Base-by-base conservation (phyloP, 2,329 filamentous ascomycete species). In the Phaeosphaeria sp. region DNA sequence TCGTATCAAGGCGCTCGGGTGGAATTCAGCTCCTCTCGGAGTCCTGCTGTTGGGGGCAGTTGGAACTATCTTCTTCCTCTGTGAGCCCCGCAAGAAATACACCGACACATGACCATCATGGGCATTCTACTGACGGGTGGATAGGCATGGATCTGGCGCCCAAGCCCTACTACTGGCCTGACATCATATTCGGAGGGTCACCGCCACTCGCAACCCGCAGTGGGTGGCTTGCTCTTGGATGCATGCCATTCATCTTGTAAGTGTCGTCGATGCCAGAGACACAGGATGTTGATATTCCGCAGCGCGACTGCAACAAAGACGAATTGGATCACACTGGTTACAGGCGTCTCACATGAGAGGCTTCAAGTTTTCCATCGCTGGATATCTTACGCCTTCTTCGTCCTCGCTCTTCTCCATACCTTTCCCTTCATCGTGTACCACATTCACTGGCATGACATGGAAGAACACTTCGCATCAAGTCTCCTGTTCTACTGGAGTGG, bases 341-440 rank as follows among this genome's bases (percentile, higher is more conserved):
- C 85, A 0, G 85, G 85, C 0, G 76, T 87, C 11, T 80, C 84
- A 0, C 84, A 87, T 56, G 86, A 88, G 65, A 83, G 82, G 54
- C 78, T 88, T 1, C 83, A 86, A 55, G 61, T 74, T 1, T 67
- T 73, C 40, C 71, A 74, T 39, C 60, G 68, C 22, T 74, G 68
- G 66, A 66, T 59, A 6, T 53, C 63, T 9, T 74, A 73, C 42
- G 83, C 82, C 30, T 85, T 87, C 77, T 86, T 87, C 55, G 75
- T 83, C 18, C 76, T 87, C 0, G 83, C 84, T 0, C 73, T 88
- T 3, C 63, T 87, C 6, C 86, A 88, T 64, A 87, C 85, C 0
- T 87, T 87, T 49, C 86, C 86, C 0, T 88, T 86, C 63, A 82
- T 88, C 55, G 74, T 87, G 1, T 84, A 79, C 60, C 78, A 86